These are phyloP conservation scores for Ceratobasidium theobromae DNA, from an alignment of 1,284 basidiomycete genomes.

Conservation along the genomic window DNA sequence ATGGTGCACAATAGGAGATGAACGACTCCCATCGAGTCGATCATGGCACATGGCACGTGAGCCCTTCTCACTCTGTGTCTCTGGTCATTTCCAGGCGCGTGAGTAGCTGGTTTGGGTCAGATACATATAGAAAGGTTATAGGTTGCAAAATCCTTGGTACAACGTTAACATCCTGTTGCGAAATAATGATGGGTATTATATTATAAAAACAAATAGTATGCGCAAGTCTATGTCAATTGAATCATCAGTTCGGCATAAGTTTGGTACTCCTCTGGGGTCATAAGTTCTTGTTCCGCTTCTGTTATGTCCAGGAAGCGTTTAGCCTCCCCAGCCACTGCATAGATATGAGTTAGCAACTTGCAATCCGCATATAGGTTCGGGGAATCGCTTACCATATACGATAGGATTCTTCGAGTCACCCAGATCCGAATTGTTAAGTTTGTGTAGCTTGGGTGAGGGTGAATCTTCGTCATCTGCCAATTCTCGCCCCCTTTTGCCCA, in stretches of 20 bases:
- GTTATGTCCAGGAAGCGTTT: conserved; percentile 49
- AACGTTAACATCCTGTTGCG: too few species aligned
- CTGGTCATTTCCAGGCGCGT: too few species aligned
- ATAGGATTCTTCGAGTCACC: conserved; percentile 55
- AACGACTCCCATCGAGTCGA: not conserved
- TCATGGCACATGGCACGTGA: not conserved
- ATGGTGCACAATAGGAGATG: not conserved
- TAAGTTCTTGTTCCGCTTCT: conserved; percentile 78
- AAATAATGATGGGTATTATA: too few species aligned
- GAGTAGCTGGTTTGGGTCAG: too few species aligned
- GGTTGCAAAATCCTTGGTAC: too few species aligned
- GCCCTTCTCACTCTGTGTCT: too few species aligned
- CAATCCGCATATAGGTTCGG: not conserved
- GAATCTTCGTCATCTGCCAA: not conserved
- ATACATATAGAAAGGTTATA: too few species aligned
- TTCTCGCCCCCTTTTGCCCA: conserved; percentile 22
- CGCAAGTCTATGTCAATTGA: not conserved
- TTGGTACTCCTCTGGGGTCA: conserved; percentile 84
- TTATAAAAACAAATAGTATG: too few species aligned
- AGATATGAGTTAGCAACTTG: not conserved
- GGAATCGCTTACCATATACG: conserved; percentile 57
- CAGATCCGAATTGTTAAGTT: not conserved
- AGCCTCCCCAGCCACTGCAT: conserved; percentile 25
- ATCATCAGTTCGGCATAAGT: conserved; percentile 47
- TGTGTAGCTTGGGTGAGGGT: conserved; percentile 3